Conservation (phyloP, 371 early-diverging fungal species). For the Mucor sp. region DNA sequence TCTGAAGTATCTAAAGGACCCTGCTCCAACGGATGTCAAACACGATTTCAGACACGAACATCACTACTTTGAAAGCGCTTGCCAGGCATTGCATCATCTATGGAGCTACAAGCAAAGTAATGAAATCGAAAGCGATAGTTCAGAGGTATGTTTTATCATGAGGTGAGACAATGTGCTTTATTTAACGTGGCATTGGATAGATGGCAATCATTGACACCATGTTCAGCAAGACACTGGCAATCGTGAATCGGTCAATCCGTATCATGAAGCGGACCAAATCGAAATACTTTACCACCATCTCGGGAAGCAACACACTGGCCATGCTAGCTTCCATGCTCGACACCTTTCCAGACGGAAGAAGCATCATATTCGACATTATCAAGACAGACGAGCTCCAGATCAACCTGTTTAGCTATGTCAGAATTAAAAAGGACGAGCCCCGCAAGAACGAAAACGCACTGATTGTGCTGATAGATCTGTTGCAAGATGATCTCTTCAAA, state of each 20-base stretch:
- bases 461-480: slow-evolving; percentile 6
- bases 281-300: slow-evolving; percentile 9
- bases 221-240: background rate
- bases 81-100: slow-evolving; percentile 13
- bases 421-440: background rate
- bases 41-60: background rate
- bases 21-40: background rate
- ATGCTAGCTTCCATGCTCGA: slow-evolving; percentile 7
- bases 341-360: slow-evolving; percentile 1
- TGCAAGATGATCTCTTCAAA: slow-evolving; percentile 1
- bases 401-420: slow-evolving; percentile 9
- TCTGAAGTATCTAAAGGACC: background rate
- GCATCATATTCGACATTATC: background rate
- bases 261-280: background rate
- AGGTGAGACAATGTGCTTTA: no score
- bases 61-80: slow-evolving; percentile 13
- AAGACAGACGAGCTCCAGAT: background rate
- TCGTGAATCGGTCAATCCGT: background rate
- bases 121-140: no score
- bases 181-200: no score
- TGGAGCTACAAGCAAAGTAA: background rate
- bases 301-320: slow-evolving; percentile 14
- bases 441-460: slow-evolving; percentile 5
- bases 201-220: background rate
- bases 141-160: no score